These are phyloP conservation scores for Leccinum uliginosum DNA, from an alignment of 768 basidiomycete genomes.

Conservation along the genomic window DNA sequence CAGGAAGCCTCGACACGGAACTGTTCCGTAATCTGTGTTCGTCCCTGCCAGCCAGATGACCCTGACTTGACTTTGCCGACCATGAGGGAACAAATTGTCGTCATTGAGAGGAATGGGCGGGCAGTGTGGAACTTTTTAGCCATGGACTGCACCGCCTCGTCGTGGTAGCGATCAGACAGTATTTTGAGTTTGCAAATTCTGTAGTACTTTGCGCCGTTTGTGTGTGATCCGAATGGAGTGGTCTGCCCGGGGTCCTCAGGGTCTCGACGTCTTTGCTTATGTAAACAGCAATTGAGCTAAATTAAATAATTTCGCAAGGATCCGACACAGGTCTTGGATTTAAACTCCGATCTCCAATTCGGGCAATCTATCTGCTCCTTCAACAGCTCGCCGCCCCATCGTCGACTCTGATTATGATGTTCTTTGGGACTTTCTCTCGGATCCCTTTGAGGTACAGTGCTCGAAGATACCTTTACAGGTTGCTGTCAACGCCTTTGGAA, in stretches of 20 bases:
- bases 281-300: neutral
- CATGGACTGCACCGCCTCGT: neutral
- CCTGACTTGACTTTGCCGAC: conserved; percentile 16
- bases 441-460: neutral
- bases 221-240: neutral
- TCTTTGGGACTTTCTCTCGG: neutral
- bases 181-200: neutral
- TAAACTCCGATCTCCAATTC: neutral
- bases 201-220: neutral
- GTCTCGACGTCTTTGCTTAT: neutral
- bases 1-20: conserved; percentile 3
- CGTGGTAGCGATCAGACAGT: neutral
- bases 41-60: conserved; percentile 20
- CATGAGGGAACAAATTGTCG: neutral
- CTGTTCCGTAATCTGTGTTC: conserved; percentile 14
- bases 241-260: neutral
- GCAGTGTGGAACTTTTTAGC: neutral
- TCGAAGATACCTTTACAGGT: neutral
- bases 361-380: neutral
- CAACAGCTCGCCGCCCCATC: neutral
- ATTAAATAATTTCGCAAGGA: neutral
- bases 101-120: neutral
- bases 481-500: neutral
- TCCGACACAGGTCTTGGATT: neutral
- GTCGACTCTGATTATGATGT: neutral